Evolutionary conservation across 2,329 filamentous ascomycete genomes (phyloP), one percentile per base, ranked within the genome.

Genomic region (Xylariomycetidae sp.): DNA sequence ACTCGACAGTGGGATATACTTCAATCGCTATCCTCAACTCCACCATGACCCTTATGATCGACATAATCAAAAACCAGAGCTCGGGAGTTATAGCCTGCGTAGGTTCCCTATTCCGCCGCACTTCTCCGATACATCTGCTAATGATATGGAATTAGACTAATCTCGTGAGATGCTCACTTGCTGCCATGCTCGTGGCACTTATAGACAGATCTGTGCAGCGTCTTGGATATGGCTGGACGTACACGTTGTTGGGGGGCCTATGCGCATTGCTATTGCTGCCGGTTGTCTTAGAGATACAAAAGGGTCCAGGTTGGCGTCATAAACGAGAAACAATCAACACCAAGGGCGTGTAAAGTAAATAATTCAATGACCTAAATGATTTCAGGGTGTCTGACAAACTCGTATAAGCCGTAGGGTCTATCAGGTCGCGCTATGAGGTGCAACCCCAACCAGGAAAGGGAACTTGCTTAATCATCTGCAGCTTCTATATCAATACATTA

Each of bases 21-120:
- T 55, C 51, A 1, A 54, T 56, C 6, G 32, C 48, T 8, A 51
- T 56, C 4, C 45, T 56, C 2, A 56, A 54, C 32, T 46, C 49
- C 0, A 56, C 52, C 1, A 52, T 54, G 43, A 56, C 52, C 3
- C 34, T 56, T 10, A 50, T 54, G 43, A 53, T 56, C 27, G 51
- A 56, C 16, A 44, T 56, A 4, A 6, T 56, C 5, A 44, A 54
- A 25, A 32, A 37, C 3, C 46, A 43, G 12, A 56, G 53, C 33
- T 56, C 53, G 3, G 41, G 44, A 2, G 52, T 45, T 2, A 56
- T 45, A 2, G 53, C 53, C 1, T 56, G 49, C 16, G 46, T 48
- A 30, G 33, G 42, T 13, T 2, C 10, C 8, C 5, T 6, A 11
- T 12, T 26, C 8, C 13, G 5, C 1, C 1, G 8, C 7, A 1